Percentiles rank a stretch among this genome's conserved stretches.
These are phyloP conservation scores for Solanum hybrid DNA, from an alignment of 305 asterid species.

Conservation along the genomic window DNA sequence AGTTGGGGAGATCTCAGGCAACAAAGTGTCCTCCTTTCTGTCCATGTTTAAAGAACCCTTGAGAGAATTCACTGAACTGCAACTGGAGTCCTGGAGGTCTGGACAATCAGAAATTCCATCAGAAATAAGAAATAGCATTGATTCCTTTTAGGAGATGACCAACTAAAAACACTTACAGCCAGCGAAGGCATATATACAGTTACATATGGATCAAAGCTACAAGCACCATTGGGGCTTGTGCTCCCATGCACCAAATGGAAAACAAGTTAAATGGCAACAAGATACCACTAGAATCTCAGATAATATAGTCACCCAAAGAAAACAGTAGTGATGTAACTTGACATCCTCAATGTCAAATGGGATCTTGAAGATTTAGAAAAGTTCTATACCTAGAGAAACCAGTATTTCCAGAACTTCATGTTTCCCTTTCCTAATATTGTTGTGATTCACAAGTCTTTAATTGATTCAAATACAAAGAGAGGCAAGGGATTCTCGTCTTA, in stretches of 20 bases:
- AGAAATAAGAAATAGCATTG: conserved; percentile 1
- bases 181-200: background rate
- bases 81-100: conserved; percentile 40
- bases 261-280: background rate
- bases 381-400: background rate
- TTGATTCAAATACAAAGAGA: background rate
- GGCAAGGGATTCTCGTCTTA: background rate
- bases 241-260: background rate
- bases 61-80: conserved; percentile 28
- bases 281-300: background rate
- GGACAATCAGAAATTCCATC: conserved; percentile 23
- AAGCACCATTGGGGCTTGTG: background rate
- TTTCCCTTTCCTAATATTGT: background rate
- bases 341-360: background rate
- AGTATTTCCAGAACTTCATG: background rate
- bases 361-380: background rate
- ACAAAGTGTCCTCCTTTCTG: conserved; percentile 43
- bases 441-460: background rate
- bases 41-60: conserved; percentile 20
- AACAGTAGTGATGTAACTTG: background rate
- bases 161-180: background rate
- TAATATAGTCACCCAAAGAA: background rate
- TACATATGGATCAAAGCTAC: background rate
- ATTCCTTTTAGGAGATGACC: background rate
- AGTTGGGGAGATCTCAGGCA: conserved; percentile 60